Evolutionary conservation across 495 filamentous ascomycete genomes (phyloP).

Genomic region (Symbiotaphrina buchneri): DNA sequence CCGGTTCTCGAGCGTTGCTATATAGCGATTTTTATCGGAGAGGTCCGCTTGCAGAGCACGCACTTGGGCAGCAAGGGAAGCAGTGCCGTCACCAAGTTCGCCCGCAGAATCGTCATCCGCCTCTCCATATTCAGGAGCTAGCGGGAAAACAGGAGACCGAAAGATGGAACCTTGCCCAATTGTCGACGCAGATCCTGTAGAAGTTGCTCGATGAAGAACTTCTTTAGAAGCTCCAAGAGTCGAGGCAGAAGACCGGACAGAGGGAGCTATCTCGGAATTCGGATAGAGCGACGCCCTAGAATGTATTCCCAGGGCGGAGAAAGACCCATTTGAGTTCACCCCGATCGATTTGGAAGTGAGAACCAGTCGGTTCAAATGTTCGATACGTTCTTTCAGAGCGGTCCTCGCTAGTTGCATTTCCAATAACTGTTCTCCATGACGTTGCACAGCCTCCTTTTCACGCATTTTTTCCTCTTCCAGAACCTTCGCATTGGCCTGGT

Average conservation of each 20-base stretch:
- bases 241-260: too few species aligned
- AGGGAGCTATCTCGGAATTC: too few species aligned
- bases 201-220: not conserved
- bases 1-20: constrained; percentile 76
- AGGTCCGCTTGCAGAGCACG: constrained; percentile 82
- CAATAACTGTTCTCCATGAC: constrained; percentile 91
- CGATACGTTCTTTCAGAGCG: constrained; percentile 88
- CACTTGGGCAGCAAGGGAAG: constrained; percentile 59
- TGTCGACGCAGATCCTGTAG: not conserved
- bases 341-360: constrained; percentile 87
- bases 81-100: constrained; percentile 74
- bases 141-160: not conserved
- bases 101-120: constrained; percentile 55
- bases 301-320: not conserved
- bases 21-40: constrained; percentile 87
- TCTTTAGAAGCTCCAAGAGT: too few species aligned
- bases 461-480: constrained; percentile 39
- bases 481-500: constrained; percentile 42
- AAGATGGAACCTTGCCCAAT: too few species aligned
- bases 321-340: constrained; percentile 33
- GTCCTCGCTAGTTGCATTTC: constrained; percentile 96
- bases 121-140: constrained; percentile 3
- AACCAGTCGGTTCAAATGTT: constrained; percentile 90
- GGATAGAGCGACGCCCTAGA: too few species aligned
- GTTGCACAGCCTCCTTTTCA: constrained; percentile 59